Evolutionary conservation across 805 yeast genomes (phyloP), one percentile per base, ranked within the genome.

Genomic region (Pichia paraexigua): DNA sequence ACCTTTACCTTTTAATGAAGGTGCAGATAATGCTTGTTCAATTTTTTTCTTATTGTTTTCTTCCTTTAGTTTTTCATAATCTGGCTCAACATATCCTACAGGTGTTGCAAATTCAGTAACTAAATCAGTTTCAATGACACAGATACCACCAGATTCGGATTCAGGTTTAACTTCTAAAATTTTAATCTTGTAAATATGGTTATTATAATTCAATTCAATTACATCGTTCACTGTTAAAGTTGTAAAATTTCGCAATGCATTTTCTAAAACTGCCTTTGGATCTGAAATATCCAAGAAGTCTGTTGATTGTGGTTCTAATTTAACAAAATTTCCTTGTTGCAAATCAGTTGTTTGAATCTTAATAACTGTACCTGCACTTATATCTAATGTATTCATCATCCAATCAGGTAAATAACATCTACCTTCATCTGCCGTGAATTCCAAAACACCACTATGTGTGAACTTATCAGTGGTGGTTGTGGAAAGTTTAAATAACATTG

Each of bases 91-190:
- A 64, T 94, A 94, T 0, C 99, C 99, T 6, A 92, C 96, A 0
- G 99, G 99, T 2, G 99, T 96, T 1, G 97, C 98, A 72, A 94
- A 94, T 64, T 94, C 99, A 0, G 97, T 95, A 53, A 88, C 96
- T 55, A 94, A 74, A 71, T 94, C 99, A 0, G 99, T 94, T 65
- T 94, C 99, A 27, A 94, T 88, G 6, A 94, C 97, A 73, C 97
- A 92, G 15, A 92, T 84, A 53, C 96, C 87, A 35, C 77, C 71
- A 9, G 72, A 70, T 8, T 66, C 59, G 2, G 80, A 74, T 48
- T 84, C 87, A 0, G 98, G 98, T 61, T 87, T 87, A 27, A 82
- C 87, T 60, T 94, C 97, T 45, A 92, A 71, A 20, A 94, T 91
- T 63, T 83, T 86, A 54, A 94, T 89, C 24, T 83, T 84, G 63